Base-by-base conservation (phyloP, 2,329 filamentous ascomycete species). In the Aspergillus pseudonomiae region DNA sequence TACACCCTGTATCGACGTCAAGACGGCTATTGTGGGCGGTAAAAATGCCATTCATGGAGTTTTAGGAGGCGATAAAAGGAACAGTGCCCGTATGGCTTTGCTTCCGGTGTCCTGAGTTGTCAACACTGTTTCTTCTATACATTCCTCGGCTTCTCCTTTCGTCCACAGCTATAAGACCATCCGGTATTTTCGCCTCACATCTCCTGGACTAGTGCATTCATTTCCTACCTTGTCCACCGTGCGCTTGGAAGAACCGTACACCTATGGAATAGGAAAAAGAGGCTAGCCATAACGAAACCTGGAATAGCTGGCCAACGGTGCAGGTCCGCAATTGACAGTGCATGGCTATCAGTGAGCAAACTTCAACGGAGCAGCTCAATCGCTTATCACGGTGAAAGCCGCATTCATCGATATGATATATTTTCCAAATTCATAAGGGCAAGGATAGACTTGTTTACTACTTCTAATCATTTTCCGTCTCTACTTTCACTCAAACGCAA, bases 1-100 rank as follows among this genome's bases (percentile, higher is more conserved):
- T 28, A 28, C 26, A 53, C 48, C 28, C 6, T 53, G n/a, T 53
- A 36, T 43, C 62, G 59, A 64, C 62, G 62, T 64, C 62, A 59
- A 59, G 59, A 59, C 50, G 59, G 54, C 48, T 58, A 50, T 30
- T 26, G 56, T 30, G 43, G 39, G 26, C 30, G 11, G 57, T 52
- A 57, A 5, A 26, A 43, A 57, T 61, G 34, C 24, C 57, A 46
- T 32, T 28, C 62, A 26, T 56, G 55, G 24, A n/a, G 39, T n/a
- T 19, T 46, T 41, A 45, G 24, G 41, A 50, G 59, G 50, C 12
- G 19, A 30, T 39, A 26, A 39, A 36, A 21, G 19, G 32, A 36
- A 56, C 12, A 16, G 19, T 7, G n/a, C 24, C 12, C 14, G 14
- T 24, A 26, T 24, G 43, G 19, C 10, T 32, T 52, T 21, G 11